Percentiles rank a stretch among this genome's conserved stretches.
These are phyloP conservation scores for Aspergillus avenaceus DNA, from an alignment of 495 filamentous ascomycete species.

Conservation along the genomic window DNA sequence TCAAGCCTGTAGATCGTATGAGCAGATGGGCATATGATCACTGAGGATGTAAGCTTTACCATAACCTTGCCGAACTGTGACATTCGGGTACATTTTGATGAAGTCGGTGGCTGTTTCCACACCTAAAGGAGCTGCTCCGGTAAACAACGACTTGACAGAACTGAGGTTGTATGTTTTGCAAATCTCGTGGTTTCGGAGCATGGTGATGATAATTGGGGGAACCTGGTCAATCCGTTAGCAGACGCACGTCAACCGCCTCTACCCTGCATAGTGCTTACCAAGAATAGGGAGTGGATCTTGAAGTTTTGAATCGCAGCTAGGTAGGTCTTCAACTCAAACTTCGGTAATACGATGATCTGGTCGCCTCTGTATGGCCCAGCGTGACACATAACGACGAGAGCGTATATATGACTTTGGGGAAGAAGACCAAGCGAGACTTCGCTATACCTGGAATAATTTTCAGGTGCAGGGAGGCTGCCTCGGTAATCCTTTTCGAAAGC, in stretches of 20 bases:
- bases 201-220: slow-evolving; percentile 80
- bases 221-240: slow-evolving; percentile 43
- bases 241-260: not conserved
- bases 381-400: slow-evolving; percentile 72
- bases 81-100: slow-evolving; percentile 58
- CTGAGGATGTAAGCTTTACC: slow-evolving; percentile 43
- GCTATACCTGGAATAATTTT: slow-evolving; percentile 34
- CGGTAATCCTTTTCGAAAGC: slow-evolving; percentile 51
- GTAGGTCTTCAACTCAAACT: slow-evolving; percentile 68
- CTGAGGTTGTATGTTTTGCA: slow-evolving; percentile 72
- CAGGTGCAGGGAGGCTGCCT: slow-evolving; percentile 28
- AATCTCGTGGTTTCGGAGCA: slow-evolving; percentile 61
- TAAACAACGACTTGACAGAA: slow-evolving; percentile 63
- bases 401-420: slow-evolving; percentile 85
- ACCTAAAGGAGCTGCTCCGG: slow-evolving; percentile 81
- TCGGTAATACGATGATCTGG: slow-evolving; percentile 73
- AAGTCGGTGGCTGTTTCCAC: slow-evolving; percentile 71
- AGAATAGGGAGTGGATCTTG: slow-evolving; percentile 64
- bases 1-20: slow-evolving; percentile 53
- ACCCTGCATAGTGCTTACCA: slow-evolving; percentile 45
- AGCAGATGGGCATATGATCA: slow-evolving; percentile 2
- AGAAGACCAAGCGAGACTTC: slow-evolving; percentile 70
- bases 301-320: slow-evolving; percentile 66
- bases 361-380: slow-evolving; percentile 70
- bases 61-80: slow-evolving; percentile 74